phyloP scores from a whole-genome alignment of 352 stramenopile species.

The Phytophthora capsici region DNA sequence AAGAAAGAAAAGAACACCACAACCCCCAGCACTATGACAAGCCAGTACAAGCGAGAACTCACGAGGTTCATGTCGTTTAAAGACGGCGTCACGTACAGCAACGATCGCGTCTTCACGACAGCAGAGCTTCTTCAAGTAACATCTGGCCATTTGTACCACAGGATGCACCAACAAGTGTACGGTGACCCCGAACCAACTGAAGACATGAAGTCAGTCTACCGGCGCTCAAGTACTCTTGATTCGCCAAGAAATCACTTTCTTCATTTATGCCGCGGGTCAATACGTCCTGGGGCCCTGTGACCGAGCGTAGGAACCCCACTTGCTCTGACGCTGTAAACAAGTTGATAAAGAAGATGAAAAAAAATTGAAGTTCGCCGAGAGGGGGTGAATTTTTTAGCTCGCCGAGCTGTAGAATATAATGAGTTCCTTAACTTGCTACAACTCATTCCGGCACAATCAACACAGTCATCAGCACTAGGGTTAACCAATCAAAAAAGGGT shows the following conservation, averaged over 20 bases:
- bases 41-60: conserved; percentile 3
- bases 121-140: neutral
- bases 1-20: neutral
- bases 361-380: conserved; percentile 10
- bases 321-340: conserved; percentile 7
- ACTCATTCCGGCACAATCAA: too few species aligned
- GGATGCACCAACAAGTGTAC: neutral
- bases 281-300: neutral
- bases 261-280: neutral
- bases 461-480: too few species aligned
- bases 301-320: neutral
- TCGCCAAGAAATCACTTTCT: conserved; percentile 1
- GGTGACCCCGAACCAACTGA: neutral
- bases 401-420: conserved; percentile 8
- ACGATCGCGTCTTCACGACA: neutral
- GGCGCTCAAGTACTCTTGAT: neutral
- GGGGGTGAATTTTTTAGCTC: conserved; percentile 5
- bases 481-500: too few species aligned
- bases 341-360: conserved; percentile 16
- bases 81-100: neutral
- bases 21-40: neutral
- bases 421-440: conserved; percentile 12
- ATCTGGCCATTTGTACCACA: neutral
- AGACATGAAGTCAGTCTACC: neutral
- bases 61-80: conserved; percentile 14